Evolutionary conservation across 768 basidiomycete genomes (phyloP).

Genomic region (Aureoboletus auriporus): DNA sequence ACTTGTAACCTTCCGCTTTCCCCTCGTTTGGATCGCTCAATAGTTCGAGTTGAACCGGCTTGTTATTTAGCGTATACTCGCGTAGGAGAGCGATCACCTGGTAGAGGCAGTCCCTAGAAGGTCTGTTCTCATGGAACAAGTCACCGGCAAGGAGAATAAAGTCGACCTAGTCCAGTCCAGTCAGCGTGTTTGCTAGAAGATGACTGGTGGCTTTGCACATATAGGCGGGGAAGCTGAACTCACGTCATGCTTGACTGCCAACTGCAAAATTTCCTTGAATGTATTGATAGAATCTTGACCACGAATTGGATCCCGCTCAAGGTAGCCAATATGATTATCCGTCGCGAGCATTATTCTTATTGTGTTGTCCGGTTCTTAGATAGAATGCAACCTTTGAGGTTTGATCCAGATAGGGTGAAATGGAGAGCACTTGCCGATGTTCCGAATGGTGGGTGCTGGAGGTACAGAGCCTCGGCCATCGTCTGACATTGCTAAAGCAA

Average conservation of each 20-base stretch:
- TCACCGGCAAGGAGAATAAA: conserved; percentile 94
- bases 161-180: conserved; percentile 63
- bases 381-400: conserved; percentile 1
- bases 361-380: conserved; percentile 57
- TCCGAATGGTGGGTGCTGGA: conserved; percentile 34
- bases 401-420: not conserved
- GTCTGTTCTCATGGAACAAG: conserved; percentile 96
- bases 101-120: conserved; percentile 85
- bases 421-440: conserved; percentile 32
- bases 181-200: conserved; percentile 2
- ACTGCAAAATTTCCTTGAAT: conserved; percentile 88
- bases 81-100: conserved; percentile 85
- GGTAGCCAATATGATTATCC: conserved; percentile 94
- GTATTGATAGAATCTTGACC: conserved; percentile 95
- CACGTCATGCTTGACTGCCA: conserved; percentile 87
- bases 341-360: conserved; percentile 87
- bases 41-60: conserved; percentile 86
- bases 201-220: not conserved
- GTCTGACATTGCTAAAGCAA: conserved; percentile 24
- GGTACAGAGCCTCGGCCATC: conserved; percentile 22
- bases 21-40: conserved; percentile 92
- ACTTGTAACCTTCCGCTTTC: conserved; percentile 82
- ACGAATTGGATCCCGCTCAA: conserved; percentile 90
- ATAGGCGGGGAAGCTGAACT: conserved; percentile 25
- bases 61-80: conserved; percentile 86